These are phyloP conservation scores for Turnera subulata DNA, from an alignment of 345 rosid genomes.

Conservation along the genomic window DNA sequence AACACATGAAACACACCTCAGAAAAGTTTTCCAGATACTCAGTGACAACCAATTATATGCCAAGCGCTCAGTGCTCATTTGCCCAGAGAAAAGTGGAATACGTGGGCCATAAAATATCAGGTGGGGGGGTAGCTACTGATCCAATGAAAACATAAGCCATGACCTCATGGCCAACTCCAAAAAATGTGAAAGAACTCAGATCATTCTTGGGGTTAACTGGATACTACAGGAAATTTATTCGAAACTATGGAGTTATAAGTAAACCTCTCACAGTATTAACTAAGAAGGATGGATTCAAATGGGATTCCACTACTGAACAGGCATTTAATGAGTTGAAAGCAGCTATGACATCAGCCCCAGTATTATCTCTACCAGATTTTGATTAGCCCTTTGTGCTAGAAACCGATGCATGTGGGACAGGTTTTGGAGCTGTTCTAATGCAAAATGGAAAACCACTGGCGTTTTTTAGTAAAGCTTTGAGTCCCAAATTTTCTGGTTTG, in stretches of 20 bases:
- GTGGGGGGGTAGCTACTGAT: background rate
- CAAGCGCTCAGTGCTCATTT: background rate
- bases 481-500: too few species aligned
- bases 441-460: too few species aligned
- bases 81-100: background rate
- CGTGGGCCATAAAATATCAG: background rate
- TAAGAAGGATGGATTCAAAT: background rate
- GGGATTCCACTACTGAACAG: too few species aligned
- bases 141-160: background rate
- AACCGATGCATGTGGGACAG: too few species aligned
- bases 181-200: background rate
- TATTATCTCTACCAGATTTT: too few species aligned
- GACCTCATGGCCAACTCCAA: background rate
- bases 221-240: background rate
- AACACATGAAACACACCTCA: background rate
- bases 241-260: too few species aligned
- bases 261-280: background rate
- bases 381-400: too few species aligned
- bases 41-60: background rate
- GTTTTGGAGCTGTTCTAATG: too few species aligned
- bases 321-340: too few species aligned
- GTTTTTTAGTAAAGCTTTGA: too few species aligned
- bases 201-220: background rate
- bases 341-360: too few species aligned
- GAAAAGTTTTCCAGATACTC: fast-evolving